These are phyloP conservation scores for Millerago galiae DNA, from an alignment of 805 yeast genomes.

Conservation along the genomic window DNA sequence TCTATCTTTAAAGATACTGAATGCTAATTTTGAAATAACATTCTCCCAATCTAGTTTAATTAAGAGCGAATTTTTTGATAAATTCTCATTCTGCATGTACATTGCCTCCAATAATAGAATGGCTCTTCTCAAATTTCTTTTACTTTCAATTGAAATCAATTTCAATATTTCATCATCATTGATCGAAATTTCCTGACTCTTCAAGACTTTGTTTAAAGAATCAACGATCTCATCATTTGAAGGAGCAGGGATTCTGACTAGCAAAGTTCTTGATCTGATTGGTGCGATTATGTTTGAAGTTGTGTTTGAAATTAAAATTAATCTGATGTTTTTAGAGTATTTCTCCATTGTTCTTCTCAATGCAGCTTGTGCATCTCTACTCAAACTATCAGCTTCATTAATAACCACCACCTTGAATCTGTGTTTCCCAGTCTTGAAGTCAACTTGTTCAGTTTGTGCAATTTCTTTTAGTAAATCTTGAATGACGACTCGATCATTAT, in stretches of 20 bases:
- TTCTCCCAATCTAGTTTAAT: conserved; percentile 85
- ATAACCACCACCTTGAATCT: conserved; percentile 77
- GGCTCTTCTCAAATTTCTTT: conserved; percentile 73
- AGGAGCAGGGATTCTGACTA: conserved; percentile 88
- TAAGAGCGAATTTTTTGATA: conserved; percentile 41
- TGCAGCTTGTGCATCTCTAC: conserved; percentile 95
- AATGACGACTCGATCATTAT: conserved; percentile 89
- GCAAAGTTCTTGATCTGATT: conserved; percentile 84
- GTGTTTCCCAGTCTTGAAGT: conserved; percentile 47
- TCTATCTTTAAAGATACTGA: conserved; percentile 50
- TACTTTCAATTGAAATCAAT: conserved; percentile 47
- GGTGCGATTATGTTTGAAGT: conserved; percentile 92
- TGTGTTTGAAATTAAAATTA: conserved; percentile 80
- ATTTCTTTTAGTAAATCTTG: conserved; percentile 91
- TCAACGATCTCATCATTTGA: conserved; percentile 45
- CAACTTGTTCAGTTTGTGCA: conserved; percentile 95
- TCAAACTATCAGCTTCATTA: conserved; percentile 84
- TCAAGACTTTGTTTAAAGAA: conserved; percentile 51
- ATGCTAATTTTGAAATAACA: conserved; percentile 65
- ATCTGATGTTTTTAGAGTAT: conserved; percentile 79
- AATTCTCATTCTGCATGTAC: conserved; percentile 56
- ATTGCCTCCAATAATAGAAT: conserved; percentile 78
- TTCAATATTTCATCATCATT: conserved; percentile 33
- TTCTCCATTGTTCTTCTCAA: conserved; percentile 94
- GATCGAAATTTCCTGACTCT: conserved; percentile 44